Evolutionary conservation across 2,329 filamentous ascomycete species (phyloP), one percentile per base, ranked within the genome.

Genomic region (Aureobasidium pullulans): DNA sequence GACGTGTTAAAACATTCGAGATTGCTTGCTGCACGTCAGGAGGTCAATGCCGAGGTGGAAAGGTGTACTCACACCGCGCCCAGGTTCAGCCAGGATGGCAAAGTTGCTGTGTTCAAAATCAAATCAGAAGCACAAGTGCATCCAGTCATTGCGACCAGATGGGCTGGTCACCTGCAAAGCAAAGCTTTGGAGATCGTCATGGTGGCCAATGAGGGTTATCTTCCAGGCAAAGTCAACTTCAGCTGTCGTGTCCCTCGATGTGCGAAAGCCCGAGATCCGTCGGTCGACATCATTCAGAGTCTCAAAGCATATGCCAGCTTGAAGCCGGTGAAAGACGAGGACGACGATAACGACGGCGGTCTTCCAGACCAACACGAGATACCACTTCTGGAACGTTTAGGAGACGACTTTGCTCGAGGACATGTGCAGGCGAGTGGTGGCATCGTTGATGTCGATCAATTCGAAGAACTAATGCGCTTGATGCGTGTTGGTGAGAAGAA

Each of bases 351-450:
- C 23, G 31, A n/a, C 8, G 15, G 1, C 23, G 50, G 43, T 3
- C 28, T 40, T 23, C 46, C 6, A 11, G 65, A 61, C n/a, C 62
- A 62, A 19, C 16, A 19, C 11, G 5, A 53, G 44, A 52, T 36
- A 29, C 65, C 72, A 23, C 62, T 81, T 42, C 67, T 74, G 4
- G 74, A 80, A 57, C 71, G 84, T 13, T 66, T 87, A 10, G 85
- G 85, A 0, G 79, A 84, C 49, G 84, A 79, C 29, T 88, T 88
- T 66, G 85, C 84, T 0, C 76, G 81, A 56, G 85, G 86, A 0
- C 85, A 88, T 63, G 86, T 84, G 61, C 84, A 87, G 66, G 85
- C 85, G 0, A 85, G 82, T 49, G 85, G 85, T 1, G 86, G 85
- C 0, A 84, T 86, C 47, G 81, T 88, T 0, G 76, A 77, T 0